A percentile compares a stretch with the other conserved stretches of the same genome.
Evolutionary conservation across 768 basidiomycete species (phyloP).

Genomic region (Austroboletus eburneus): DNA sequence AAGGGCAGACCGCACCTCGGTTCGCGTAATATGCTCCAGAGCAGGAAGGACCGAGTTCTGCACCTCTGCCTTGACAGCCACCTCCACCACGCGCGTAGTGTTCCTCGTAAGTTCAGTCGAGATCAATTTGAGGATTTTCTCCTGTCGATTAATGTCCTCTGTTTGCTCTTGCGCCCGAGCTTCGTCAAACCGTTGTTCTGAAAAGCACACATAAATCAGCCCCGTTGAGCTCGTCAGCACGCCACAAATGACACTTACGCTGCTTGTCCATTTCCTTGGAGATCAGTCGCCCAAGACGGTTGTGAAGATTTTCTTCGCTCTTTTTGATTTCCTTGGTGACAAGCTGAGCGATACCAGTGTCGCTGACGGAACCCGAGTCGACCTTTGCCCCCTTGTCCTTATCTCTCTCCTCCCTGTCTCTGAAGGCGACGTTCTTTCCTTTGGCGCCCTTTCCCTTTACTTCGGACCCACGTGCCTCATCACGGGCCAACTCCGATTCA

Average conservation of each 20-base stretch:
- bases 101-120: slow-evolving; percentile 84
- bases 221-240: background rate
- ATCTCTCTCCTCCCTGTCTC: slow-evolving; percentile 51
- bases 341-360: slow-evolving; percentile 52
- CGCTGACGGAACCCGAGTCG: slow-evolving; percentile 38
- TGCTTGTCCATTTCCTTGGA: slow-evolving; percentile 89
- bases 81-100: slow-evolving; percentile 83
- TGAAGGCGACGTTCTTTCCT: slow-evolving; percentile 60
- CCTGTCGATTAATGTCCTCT: slow-evolving; percentile 80
- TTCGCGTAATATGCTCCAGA: slow-evolving; percentile 76
- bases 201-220: slow-evolving; percentile 3
- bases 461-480: slow-evolving; percentile 53
- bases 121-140: slow-evolving; percentile 85
- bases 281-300: slow-evolving; percentile 71
- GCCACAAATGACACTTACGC: slow-evolving; percentile 46
- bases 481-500: slow-evolving; percentile 59
- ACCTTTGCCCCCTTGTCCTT: slow-evolving; percentile 29
- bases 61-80: slow-evolving; percentile 82
- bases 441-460: slow-evolving; percentile 45
- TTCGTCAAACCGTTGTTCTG: slow-evolving; percentile 84
- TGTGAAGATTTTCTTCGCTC: slow-evolving; percentile 77
- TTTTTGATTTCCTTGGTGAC: slow-evolving; percentile 76
- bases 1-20: slow-evolving; percentile 72
- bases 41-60: slow-evolving; percentile 81
- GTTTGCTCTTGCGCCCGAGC: slow-evolving; percentile 72